Percentiles rank a stretch among this genome's conserved stretches.
Evolutionary conservation across 257 asterid species (phyloP).

Genomic region (Solanum tarapatanum): DNA sequence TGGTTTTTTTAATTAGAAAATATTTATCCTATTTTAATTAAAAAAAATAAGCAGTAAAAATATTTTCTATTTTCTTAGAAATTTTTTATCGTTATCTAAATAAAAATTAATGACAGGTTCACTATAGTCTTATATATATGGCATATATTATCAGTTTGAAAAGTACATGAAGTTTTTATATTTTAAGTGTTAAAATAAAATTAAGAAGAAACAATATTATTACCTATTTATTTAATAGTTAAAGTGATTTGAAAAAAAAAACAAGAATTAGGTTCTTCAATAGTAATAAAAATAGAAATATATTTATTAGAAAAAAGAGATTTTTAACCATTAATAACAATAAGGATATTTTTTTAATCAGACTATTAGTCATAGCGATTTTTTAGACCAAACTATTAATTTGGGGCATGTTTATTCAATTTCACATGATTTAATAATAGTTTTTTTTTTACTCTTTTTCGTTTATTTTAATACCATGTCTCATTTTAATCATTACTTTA

Average conservation of each 20-base stretch:
- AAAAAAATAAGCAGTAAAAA: too few relatives aligned
- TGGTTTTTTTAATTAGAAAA: not conserved
- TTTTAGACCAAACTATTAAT: not conserved
- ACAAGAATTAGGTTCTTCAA: not conserved
- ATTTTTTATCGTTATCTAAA: not conserved
- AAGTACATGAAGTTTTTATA: not conserved
- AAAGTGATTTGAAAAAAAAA: too few relatives aligned
- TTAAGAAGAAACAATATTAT: too few relatives aligned
- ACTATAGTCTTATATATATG: too few relatives aligned
- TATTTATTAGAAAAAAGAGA: too few relatives aligned
- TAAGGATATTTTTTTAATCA: not conserved
- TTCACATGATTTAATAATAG: too few relatives aligned
- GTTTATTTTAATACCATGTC: not conserved
- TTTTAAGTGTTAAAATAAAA: not conserved
- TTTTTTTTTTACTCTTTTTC: not conserved
- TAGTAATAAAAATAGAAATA: not conserved
- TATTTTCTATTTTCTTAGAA: too few relatives aligned
- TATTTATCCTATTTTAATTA: not conserved
- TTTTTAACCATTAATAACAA: not conserved
- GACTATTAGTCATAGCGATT: fast-evolving
- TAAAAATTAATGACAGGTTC: not conserved
- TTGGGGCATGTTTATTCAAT: not conserved
- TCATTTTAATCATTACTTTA: not conserved
- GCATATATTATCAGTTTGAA: too few relatives aligned
- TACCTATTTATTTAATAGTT: not conserved